Percentiles rank a stretch among this genome's conserved stretches.
Evolutionary conservation across 1,139 yeast species (phyloP).

Genomic region (Magnusiomyces tetraspermus): DNA sequence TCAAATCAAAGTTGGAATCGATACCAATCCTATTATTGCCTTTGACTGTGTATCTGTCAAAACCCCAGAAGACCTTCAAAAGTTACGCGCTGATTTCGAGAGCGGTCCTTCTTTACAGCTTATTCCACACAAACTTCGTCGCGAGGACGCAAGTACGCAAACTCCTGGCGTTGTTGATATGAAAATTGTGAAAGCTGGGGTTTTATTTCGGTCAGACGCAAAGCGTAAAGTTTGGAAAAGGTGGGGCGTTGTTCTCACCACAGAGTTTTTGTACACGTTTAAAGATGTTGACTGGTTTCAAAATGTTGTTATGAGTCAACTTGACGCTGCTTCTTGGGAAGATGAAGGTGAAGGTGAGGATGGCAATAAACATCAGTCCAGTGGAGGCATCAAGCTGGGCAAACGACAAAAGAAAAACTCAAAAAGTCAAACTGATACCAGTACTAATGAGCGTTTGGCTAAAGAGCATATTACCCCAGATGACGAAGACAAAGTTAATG

Average conservation of each 20-base stretch:
- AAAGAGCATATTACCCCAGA: slow-evolving; percentile 16
- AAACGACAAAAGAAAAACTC: slow-evolving; percentile 19
- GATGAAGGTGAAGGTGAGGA: not conserved
- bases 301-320: slow-evolving; percentile 18
- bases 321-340: not conserved
- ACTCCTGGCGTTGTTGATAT: slow-evolving; percentile 36
- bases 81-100: slow-evolving; percentile 27
- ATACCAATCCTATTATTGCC: slow-evolving; percentile 26
- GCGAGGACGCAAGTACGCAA: slow-evolving; percentile 23
- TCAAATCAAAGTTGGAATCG: slow-evolving; percentile 29
- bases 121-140: slow-evolving; percentile 30
- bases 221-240: slow-evolving; percentile 33
- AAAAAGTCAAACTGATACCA: slow-evolving; percentile 6
- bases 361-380: not conserved
- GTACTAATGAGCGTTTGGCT: not conserved
- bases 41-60: slow-evolving; percentile 24
- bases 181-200: slow-evolving; percentile 35
- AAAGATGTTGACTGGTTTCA: slow-evolving; percentile 35
- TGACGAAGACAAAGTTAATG: slow-evolving; percentile 21
- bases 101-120: slow-evolving; percentile 32
- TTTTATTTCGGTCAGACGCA: slow-evolving; percentile 32
- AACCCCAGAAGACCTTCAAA: slow-evolving; percentile 23
- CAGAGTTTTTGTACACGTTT: slow-evolving; percentile 35
- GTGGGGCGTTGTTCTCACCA: slow-evolving; percentile 38
- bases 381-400: not conserved